Conservation (phyloP, 1,284 basidiomycete genomes). For the Ganoderma resinaceum region DNA sequence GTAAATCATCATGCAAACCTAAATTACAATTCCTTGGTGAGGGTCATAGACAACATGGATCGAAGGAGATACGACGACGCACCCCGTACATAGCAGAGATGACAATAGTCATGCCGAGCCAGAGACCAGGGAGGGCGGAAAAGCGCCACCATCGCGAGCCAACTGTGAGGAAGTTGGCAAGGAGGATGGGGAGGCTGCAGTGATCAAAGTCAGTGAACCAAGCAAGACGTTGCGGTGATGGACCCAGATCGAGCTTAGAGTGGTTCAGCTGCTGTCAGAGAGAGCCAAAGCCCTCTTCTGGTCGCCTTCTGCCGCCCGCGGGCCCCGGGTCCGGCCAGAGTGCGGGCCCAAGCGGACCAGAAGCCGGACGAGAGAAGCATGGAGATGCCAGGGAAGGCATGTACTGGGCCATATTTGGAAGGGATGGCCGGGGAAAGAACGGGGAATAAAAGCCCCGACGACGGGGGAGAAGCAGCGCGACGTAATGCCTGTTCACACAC, state of each 20-base stretch:
- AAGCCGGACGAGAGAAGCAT: constrained; percentile 34
- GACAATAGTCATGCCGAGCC: constrained; percentile 70
- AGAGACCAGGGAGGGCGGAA: constrained; percentile 69
- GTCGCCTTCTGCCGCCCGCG: neutral
- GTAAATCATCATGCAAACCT: constrained; percentile 71
- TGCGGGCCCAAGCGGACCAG: constrained; percentile 8
- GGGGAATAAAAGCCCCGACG: constrained; percentile 18
- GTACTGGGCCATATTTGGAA: constrained; percentile 10
- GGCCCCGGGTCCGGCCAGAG: constrained; percentile 3
- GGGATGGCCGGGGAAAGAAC: constrained; percentile 7
- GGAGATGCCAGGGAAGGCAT: constrained; percentile 17
- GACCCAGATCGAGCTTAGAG: neutral
- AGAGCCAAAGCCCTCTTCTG: neutral
- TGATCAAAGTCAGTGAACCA: constrained; percentile 34
- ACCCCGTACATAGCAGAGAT: constrained; percentile 71
- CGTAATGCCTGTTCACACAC: constrained; percentile 21
- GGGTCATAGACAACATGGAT: neutral
- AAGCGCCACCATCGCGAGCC: constrained; percentile 62
- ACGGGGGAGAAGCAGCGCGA: constrained; percentile 15
- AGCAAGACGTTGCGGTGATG: neutral
- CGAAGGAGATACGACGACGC: constrained; percentile 20
- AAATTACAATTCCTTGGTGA: constrained; percentile 1
- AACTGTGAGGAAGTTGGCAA: constrained; percentile 52
- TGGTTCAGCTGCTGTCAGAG: constrained; percentile 1
- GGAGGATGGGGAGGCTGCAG: constrained; percentile 59